These are phyloP conservation scores for Saccharomycopsis javanensis DNA, from an alignment of 805 yeast genomes.

Conservation along the genomic window DNA sequence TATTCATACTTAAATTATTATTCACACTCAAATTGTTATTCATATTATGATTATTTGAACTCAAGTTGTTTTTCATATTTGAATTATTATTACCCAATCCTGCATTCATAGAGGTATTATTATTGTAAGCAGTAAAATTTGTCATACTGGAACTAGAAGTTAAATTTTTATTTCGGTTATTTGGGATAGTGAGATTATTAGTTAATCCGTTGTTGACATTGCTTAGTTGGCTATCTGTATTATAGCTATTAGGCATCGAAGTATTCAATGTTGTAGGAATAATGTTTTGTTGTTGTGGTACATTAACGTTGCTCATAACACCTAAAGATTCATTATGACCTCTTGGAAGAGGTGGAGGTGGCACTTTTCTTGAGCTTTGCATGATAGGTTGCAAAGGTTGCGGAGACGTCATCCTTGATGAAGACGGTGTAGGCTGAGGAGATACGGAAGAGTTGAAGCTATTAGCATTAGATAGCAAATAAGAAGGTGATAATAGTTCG, in stretches of 20 bases:
- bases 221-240: background rate
- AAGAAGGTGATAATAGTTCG: constrained; percentile 5
- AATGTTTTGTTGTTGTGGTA: background rate
- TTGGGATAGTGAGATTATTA: background rate
- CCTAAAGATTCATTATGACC: constrained; percentile 28
- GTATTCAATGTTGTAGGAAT: background rate
- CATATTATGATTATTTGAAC: background rate
- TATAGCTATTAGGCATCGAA: background rate
- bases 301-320: background rate
- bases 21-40: background rate
- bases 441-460: background rate
- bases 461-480: background rate
- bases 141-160: background rate
- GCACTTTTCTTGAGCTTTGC: constrained; percentile 23
- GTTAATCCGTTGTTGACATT: background rate
- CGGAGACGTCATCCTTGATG: constrained; percentile 17
- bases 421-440: constrained; percentile 7
- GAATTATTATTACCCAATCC: no score
- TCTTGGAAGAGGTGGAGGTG: constrained; percentile 32
- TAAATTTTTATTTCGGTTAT: background rate
- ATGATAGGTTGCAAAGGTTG: constrained; percentile 1
- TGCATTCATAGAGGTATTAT: background rate
- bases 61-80: background rate
- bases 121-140: background rate
- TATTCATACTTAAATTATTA: background rate